Conservation (phyloP, 78 protist genomes). For the Dictyostelium capitatum region DNA sequence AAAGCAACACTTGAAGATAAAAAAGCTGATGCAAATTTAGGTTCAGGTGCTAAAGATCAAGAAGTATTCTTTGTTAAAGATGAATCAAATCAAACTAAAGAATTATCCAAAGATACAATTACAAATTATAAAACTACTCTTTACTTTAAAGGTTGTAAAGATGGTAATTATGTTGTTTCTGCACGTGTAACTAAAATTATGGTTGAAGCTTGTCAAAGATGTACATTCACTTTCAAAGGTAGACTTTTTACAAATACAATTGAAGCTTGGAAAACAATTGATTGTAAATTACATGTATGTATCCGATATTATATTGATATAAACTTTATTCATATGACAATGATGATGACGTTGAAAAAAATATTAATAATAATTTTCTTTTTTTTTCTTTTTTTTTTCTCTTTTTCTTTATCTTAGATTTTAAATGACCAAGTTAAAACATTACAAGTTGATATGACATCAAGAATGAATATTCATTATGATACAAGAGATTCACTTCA, state of each 20-base stretch:
- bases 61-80: constrained; percentile 65
- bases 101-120: constrained; percentile 26
- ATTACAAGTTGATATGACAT: constrained; percentile 83
- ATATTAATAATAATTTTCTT: neutral
- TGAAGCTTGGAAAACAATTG: constrained; percentile 84
- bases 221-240: constrained; percentile 60
- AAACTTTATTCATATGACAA: neutral
- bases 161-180: constrained; percentile 49
- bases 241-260: constrained; percentile 66
- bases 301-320: neutral
- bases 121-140: constrained; percentile 56
- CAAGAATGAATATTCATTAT: constrained; percentile 39
- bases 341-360: too few species aligned
- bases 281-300: constrained; percentile 53
- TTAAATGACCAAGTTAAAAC: constrained; percentile 79
- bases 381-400: neutral
- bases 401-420: constrained; percentile 1
- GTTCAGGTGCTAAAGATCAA: constrained; percentile 84
- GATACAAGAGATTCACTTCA: constrained; percentile 65
- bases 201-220: constrained; percentile 75
- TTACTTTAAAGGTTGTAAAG: constrained; percentile 71
- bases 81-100: constrained; percentile 35
- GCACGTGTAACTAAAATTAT: constrained; percentile 66
- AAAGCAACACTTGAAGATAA: constrained; percentile 59
- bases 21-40: constrained; percentile 76